phyloP scores from a whole-genome alignment of 2,329 filamentous ascomycete genomes.

The Lecanicillium sp. region DNA sequence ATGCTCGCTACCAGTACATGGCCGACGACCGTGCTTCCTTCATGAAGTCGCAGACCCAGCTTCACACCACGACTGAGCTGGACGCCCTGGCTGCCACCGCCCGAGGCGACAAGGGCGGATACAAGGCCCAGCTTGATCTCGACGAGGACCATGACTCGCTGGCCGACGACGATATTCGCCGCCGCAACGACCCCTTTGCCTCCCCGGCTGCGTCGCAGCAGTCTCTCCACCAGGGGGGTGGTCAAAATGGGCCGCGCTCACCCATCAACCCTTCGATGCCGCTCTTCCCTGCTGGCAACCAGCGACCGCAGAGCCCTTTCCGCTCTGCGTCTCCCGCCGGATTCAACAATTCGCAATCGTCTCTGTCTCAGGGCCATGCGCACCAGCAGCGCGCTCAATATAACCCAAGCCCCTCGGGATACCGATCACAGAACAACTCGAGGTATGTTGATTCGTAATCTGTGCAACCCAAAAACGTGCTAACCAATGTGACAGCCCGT shows the following conservation, averaged over 20 bases:
- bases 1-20: constrained; percentile 94
- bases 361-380: constrained; percentile 11
- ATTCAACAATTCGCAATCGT: constrained; percentile 21
- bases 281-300: constrained; percentile 30
- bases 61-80: constrained; percentile 71
- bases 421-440: constrained; percentile 28
- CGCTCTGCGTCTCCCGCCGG: constrained; percentile 26
- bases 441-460: constrained; percentile 21
- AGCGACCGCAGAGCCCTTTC: constrained; percentile 26
- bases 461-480: constrained; percentile 1
- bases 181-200: constrained; percentile 23
- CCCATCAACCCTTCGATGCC: constrained; percentile 35
- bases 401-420: constrained; percentile 24
- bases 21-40: constrained; percentile 92
- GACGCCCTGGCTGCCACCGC: constrained; percentile 89
- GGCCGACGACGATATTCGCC: constrained; percentile 28
- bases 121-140: constrained; percentile 37
- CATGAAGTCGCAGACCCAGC: constrained; percentile 88
- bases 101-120: constrained; percentile 60
- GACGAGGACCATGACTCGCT: constrained; percentile 34
- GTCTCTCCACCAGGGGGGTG: constrained; percentile 18
- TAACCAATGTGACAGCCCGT: constrained; percentile 25
- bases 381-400: constrained; percentile 22
- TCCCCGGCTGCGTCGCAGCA: constrained; percentile 22
- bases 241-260: constrained; percentile 22